Conservation (phyloP, 2,329 filamentous ascomycete genomes). For the Metarhizium guizhouense region DNA sequence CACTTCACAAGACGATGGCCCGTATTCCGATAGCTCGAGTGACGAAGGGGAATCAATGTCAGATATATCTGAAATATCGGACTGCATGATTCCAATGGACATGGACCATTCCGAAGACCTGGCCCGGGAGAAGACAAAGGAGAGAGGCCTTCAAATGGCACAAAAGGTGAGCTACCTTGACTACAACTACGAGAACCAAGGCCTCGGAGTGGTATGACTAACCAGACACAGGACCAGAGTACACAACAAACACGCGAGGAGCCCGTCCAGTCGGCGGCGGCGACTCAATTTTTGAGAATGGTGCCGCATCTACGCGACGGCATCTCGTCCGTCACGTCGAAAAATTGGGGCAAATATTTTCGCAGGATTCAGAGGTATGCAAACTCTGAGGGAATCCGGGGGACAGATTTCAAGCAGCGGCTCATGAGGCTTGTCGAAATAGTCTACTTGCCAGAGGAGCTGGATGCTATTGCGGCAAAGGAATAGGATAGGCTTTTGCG, state of each 20-base stretch:
- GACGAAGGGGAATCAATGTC: background rate
- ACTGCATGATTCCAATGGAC: background rate
- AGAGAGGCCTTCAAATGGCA: background rate
- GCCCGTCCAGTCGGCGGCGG: background rate
- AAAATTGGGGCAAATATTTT: conserved; percentile 14
- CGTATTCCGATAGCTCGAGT: too few species aligned
- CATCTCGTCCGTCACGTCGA: background rate
- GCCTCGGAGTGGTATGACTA: background rate
- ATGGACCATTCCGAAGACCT: background rate
- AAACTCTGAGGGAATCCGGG: conserved; percentile 4
- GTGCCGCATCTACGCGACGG: background rate
- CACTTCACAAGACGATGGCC: background rate
- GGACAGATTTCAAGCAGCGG: conserved; percentile 13
- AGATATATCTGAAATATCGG: background rate
- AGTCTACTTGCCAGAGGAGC: conserved; percentile 20
- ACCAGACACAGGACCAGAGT: background rate
- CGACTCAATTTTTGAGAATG: background rate
- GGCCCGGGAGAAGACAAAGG: background rate
- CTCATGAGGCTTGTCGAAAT: conserved; percentile 15
- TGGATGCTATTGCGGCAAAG: conserved; percentile 11
- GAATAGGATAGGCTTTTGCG: conserved; percentile 18
- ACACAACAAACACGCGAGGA: background rate
- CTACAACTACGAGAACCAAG: background rate
- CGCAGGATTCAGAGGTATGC: conserved; percentile 12
- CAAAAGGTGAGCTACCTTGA: background rate